Conservation (phyloP, 345 rosid species). For the Gossypium raimondii region DNA sequence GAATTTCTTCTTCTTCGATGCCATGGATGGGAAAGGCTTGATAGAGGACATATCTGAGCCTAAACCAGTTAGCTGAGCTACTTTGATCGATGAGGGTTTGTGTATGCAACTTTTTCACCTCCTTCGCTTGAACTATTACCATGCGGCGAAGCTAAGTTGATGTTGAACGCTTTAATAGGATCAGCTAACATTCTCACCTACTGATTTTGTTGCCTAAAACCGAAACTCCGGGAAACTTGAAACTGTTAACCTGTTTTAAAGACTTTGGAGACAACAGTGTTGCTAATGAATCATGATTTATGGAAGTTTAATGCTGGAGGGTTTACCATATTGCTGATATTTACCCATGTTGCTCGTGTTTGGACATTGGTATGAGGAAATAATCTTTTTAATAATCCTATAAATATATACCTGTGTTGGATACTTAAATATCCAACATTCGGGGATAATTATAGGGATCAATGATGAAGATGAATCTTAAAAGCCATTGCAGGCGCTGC, state of each 20-base stretch:
- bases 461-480: background rate
- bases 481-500: background rate
- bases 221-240: background rate
- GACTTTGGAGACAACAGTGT: background rate
- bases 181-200: background rate
- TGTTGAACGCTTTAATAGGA: constrained; percentile 7
- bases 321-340: background rate
- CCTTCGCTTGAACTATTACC: background rate
- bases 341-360: background rate
- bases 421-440: too few species aligned
- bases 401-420: too few species aligned
- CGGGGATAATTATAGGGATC: background rate
- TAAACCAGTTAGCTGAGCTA: constrained; percentile 20
- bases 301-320: background rate
- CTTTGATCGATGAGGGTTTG: background rate
- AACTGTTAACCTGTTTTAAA: background rate
- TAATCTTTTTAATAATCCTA: background rate
- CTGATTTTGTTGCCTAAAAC: background rate
- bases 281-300: background rate
- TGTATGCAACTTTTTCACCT: background rate
- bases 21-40: constrained; percentile 79
- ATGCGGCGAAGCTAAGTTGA: background rate
- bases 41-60: constrained; percentile 67
- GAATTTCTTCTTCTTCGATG: constrained; percentile 91
- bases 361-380: background rate